Conservation (phyloP, 441 rosid species). For the Pelargonium citronellum region DNA sequence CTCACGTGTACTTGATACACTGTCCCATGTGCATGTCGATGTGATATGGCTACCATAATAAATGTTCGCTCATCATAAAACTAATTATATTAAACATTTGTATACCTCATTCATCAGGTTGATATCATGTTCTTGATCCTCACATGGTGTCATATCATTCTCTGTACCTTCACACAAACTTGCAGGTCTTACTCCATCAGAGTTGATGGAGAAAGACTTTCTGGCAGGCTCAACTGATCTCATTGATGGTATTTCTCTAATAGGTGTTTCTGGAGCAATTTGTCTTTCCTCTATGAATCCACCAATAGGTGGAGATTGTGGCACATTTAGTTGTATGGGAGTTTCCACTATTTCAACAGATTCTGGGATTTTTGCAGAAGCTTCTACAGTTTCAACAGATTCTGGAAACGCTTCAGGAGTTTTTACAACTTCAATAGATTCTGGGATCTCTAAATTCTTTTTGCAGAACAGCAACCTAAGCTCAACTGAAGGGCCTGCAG, state of each 20-base stretch:
- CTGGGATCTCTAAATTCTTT: slow-evolving; percentile 23
- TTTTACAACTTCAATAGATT: slow-evolving; percentile 20
- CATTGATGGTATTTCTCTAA: slow-evolving; percentile 16
- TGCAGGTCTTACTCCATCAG: slow-evolving; percentile 23
- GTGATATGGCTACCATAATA: no score
- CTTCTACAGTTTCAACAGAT: slow-evolving; percentile 18
- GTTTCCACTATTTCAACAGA: slow-evolving; percentile 16
- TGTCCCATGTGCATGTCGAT: no score
- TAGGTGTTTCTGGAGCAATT: slow-evolving; percentile 18
- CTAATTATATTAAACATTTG: background rate
- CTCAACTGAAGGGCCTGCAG: slow-evolving; percentile 39
- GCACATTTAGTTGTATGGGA: background rate
- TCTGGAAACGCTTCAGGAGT: slow-evolving; percentile 14
- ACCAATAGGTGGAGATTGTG: slow-evolving; percentile 17
- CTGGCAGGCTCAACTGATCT: slow-evolving; percentile 34
- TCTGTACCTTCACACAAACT: slow-evolving; percentile 24
- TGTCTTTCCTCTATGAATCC: slow-evolving; percentile 23
- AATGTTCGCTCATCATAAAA: no score
- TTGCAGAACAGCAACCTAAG: slow-evolving; percentile 32
- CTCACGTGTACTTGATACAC: no score
- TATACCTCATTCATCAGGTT: slow-evolving; percentile 43
- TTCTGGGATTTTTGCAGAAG: slow-evolving; percentile 27
- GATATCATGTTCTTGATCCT: slow-evolving; percentile 41
- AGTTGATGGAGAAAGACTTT: slow-evolving; percentile 10
- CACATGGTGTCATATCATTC: slow-evolving; percentile 21